Evolutionary conservation across 345 rosid species (phyloP), one percentile per base, ranked within the genome.

Genomic region (Arabidopsis thaliana): DNA sequence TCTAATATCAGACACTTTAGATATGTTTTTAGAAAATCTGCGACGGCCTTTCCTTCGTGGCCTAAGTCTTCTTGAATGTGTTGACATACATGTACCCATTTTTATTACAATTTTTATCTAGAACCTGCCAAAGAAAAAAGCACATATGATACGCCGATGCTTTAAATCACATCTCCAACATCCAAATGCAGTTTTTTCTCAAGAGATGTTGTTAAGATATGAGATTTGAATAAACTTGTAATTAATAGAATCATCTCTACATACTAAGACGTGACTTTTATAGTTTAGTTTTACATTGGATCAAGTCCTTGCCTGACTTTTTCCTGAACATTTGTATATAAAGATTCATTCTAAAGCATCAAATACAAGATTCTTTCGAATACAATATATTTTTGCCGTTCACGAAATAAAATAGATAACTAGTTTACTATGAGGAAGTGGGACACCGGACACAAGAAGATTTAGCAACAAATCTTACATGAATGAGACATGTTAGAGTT

Each of bases 61-160:
- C 65, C 65, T 81, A 37, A 75, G 62, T 52, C 56, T 79, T 74
- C 59, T 79, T 30, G 77, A 59, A 2, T 85, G 87, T 40, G 83
- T 84, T 14, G 97, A 93, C 45, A 84, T 82, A 67, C 94, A 93
- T 37, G 82, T 65, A 14, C 97, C 98, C 97, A 93, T 93, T 68
- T 36, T 74, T 40, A 69, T 38, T 53, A 44, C 38, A 45, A 8
- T 59, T 69, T 72, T 44, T 51, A 9, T 53, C 25, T 56, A 14
- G 63, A 65, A 37, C 84, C 87, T 82, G 74, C 36, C 36, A 46
- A 76, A 40, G 74, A 42, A 11, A 66, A 60, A 28, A 24, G 9
- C 10, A 24, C 32, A 34, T 61, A 44, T 16, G 28, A 30, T n/a
- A 56, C 11, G 3, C 40, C 30, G 8, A 71, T 59, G 51, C 7